Conservation (phyloP, 768 basidiomycete species). For the Multifurca ochricompacta region DNA sequence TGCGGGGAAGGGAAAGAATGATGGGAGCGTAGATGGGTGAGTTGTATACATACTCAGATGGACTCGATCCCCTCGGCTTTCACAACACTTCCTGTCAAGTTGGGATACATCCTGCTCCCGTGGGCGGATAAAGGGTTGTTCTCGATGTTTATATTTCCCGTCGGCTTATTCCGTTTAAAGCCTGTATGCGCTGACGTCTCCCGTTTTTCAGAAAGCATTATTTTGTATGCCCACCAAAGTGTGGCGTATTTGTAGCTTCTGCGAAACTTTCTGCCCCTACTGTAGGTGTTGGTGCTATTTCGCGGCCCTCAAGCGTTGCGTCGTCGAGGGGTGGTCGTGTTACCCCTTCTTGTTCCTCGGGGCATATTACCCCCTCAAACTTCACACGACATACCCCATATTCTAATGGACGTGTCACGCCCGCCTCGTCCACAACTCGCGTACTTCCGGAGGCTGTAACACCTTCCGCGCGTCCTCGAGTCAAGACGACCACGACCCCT, state of each 20-base stretch:
- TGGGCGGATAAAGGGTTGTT: background rate
- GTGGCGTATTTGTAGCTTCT: constrained; percentile 85
- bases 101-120: background rate
- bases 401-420: constrained; percentile 38
- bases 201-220: constrained; percentile 36
- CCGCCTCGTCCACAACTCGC: constrained; percentile 26
- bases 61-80: constrained; percentile 14
- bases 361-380: constrained; percentile 23
- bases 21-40: constrained; percentile 84
- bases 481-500: constrained; percentile 32
- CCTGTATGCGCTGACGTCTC: background rate
- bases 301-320: constrained; percentile 71
- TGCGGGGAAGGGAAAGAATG: constrained; percentile 89
- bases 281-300: constrained; percentile 42
- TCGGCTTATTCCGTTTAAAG: too few relatives aligned
- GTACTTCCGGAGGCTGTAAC: constrained; percentile 29
- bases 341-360: constrained; percentile 36
- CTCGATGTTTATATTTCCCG: background rate
- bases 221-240: constrained; percentile 75
- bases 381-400: constrained; percentile 45
- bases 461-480: constrained; percentile 41
- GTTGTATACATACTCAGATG: constrained; percentile 28
- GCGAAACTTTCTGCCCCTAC: constrained; percentile 77
- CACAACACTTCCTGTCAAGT: background rate
- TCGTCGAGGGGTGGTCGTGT: constrained; percentile 52